Conservation (phyloP, 2,329 filamentous ascomycete species). For the Neopestalotiopsis clavispora region DNA sequence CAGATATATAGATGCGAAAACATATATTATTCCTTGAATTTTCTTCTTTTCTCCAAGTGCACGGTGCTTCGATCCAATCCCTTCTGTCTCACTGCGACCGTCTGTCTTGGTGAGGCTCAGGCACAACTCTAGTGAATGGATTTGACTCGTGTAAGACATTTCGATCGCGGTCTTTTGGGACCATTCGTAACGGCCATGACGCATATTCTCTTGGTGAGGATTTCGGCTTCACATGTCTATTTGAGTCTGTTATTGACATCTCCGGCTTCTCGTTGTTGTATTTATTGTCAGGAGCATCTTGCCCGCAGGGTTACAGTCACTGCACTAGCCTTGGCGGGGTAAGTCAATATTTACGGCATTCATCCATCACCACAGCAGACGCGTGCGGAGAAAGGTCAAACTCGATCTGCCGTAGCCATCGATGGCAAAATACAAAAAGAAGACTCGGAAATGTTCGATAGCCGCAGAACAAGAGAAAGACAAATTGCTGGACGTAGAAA, state of each 20-base stretch:
- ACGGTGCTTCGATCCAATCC: no score
- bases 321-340: background rate
- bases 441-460: no score
- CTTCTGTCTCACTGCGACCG: background rate
- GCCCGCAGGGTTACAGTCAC: background rate
- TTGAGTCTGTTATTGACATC: background rate
- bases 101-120: background rate
- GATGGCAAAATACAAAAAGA: no score
- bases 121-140: background rate
- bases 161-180: background rate
- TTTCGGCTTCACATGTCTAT: background rate
- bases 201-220: background rate
- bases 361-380: no score
- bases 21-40: no score
- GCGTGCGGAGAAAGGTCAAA: no score
- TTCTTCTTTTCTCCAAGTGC: no score
- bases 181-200: background rate
- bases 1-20: background rate
- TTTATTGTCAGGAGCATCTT: background rate
- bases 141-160: conserved; percentile 1
- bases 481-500: no score
- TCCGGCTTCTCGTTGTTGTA: background rate
- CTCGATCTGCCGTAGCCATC: no score
- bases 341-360: background rate
- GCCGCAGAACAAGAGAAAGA: no score